These are phyloP conservation scores for Yarrowia porcina DNA, from an alignment of 805 yeast genomes.

Conservation along the genomic window DNA sequence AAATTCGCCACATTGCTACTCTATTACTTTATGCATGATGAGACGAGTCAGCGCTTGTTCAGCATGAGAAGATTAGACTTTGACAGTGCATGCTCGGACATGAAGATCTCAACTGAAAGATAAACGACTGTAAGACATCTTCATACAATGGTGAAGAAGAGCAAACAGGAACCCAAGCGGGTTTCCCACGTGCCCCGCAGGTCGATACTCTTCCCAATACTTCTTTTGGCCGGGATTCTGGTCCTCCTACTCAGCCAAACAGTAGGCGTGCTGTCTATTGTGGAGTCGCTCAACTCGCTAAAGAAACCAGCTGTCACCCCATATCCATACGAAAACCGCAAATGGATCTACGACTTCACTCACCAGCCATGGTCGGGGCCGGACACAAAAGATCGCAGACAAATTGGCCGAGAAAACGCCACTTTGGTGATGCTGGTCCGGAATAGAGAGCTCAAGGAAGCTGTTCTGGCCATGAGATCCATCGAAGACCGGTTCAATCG, in stretches of 20 bases:
- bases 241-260: neutral
- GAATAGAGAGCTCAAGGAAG: conserved; percentile 73
- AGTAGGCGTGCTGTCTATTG: neutral
- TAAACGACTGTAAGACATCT: too few species aligned
- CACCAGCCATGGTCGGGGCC: conserved; percentile 10
- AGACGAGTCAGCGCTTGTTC: too few species aligned
- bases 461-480: conserved; percentile 71
- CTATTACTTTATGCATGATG: too few species aligned
- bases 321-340: conserved; percentile 8
- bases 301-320: neutral
- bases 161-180: too few species aligned
- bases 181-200: neutral
- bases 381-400: conserved; percentile 35
- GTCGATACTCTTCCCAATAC: neutral
- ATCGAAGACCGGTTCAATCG: conserved; percentile 87
- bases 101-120: too few species aligned
- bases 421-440: conserved; percentile 84
- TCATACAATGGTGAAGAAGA: neutral
- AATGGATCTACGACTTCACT: conserved; percentile 10
- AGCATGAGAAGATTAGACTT: neutral
- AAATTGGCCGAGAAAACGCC: conserved; percentile 68
- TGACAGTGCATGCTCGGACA: too few species aligned
- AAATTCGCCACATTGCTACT: too few species aligned
- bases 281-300: neutral
- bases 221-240: neutral